A percentile compares a stretch with the other conserved stretches of the same genome.
phyloP scores from a whole-genome alignment of 371 early-diverging fungal genomes.

The Saksenaea vasiformis region DNA sequence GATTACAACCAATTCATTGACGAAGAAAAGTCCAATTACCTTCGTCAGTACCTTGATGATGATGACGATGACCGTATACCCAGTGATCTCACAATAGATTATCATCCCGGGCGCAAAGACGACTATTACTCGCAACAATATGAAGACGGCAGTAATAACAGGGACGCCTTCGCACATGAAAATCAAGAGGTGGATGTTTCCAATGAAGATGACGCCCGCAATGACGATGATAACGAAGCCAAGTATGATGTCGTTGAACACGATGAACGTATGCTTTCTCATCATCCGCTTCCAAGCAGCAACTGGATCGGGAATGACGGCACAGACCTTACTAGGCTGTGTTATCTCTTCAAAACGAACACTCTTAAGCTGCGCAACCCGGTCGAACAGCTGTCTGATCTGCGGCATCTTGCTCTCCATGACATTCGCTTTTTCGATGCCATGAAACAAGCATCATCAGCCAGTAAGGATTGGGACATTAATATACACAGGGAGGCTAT shows the following conservation, averaged over 20 bases:
- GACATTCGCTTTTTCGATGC: no score
- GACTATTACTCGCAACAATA: not conserved
- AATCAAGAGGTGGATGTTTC: not conserved
- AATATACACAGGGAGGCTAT: no score
- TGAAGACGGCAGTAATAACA: not conserved
- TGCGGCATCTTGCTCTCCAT: no score
- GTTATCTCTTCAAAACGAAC: not conserved
- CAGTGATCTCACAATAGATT: not conserved
- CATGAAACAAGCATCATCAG: no score
- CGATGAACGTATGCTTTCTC: not conserved
- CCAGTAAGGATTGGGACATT: no score
- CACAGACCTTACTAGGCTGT: conserved; percentile 2
- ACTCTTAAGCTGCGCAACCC: conserved; percentile 7
- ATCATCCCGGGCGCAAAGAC: not conserved
- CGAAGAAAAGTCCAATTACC: not conserved
- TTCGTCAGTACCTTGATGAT: not conserved
- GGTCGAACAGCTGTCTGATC: no score
- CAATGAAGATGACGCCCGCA: not conserved
- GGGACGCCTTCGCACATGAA: not conserved
- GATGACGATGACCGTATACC: not conserved
- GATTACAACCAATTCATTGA: not conserved
- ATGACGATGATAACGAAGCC: not conserved
- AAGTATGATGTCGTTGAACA: not conserved
- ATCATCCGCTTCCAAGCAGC: not conserved
- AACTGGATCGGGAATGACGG: not conserved